Evolutionary conservation across 2,329 filamentous ascomycete species (phyloP).

Genomic region (Cladobotryum protrusum): DNA sequence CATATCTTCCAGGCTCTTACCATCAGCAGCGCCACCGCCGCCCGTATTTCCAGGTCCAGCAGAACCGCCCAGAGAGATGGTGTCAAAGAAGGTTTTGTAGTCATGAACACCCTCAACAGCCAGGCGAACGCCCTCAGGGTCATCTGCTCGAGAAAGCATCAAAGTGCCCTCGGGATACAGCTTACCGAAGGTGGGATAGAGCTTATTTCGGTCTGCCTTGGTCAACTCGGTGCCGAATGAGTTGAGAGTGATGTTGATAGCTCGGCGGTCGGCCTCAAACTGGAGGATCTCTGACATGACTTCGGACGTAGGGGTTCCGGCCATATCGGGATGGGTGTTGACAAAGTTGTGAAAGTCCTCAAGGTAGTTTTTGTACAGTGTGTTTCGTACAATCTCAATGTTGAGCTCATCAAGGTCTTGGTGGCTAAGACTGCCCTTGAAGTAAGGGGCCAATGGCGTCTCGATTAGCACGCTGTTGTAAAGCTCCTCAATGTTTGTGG

Average conservation of each 20-base stretch:
- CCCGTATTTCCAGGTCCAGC: conserved; percentile 77
- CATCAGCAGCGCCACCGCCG: conserved; percentile 68
- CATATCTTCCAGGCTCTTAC: conserved; percentile 89
- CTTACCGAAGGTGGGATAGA: conserved; percentile 87
- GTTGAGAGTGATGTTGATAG: conserved; percentile 99
- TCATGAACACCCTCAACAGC: conserved; percentile 90
- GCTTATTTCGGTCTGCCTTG: conserved; percentile 90
- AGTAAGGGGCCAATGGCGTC: conserved; percentile 91
- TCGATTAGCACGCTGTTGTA: conserved; percentile 98
- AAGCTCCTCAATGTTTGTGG: conserved; percentile 96
- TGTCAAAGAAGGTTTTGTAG: conserved; percentile 95
- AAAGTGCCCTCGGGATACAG: conserved; percentile 90
- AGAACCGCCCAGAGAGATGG: conserved; percentile 68
- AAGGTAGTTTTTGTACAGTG: conserved; percentile 97
- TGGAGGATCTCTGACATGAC: conserved; percentile 95
- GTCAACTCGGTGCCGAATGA: conserved; percentile 94
- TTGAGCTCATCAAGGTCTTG: conserved; percentile 98
- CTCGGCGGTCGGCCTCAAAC: conserved; percentile 92
- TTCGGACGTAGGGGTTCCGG: conserved; percentile 81
- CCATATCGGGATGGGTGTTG: conserved; percentile 80
- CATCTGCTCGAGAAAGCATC: conserved; percentile 92
- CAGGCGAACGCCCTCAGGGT: conserved; percentile 86
- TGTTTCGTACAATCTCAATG: conserved; percentile 98
- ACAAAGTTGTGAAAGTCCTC: conserved; percentile 97
- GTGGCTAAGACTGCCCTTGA: conserved; percentile 93